phyloP scores from a whole-genome alignment of 2,329 filamentous ascomycete species.

The Fusarium praegraminearum region DNA sequence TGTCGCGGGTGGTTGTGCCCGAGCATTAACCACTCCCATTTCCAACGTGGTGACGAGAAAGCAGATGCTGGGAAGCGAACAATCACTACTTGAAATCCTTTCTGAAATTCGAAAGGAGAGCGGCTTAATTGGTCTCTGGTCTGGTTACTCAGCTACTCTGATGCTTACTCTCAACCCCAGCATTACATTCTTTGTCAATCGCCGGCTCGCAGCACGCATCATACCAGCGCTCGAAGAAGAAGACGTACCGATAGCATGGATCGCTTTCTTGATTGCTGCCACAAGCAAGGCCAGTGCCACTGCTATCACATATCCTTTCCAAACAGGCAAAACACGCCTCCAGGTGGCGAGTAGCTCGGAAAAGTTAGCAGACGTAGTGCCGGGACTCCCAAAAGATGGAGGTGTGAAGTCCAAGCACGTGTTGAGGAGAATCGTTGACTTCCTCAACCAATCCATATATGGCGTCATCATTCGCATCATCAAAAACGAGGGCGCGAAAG shows the following conservation, averaged over 20 bases:
- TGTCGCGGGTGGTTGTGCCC: slow-evolving; percentile 78
- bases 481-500: slow-evolving; percentile 72
- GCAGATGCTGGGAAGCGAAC: slow-evolving; percentile 69
- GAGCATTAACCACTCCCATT: slow-evolving; percentile 82
- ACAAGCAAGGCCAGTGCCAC: slow-evolving; percentile 83
- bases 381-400: slow-evolving; percentile 15
- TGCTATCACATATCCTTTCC: slow-evolving; percentile 85
- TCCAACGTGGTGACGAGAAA: slow-evolving; percentile 85
- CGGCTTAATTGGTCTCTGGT: slow-evolving; percentile 83
- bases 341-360: slow-evolving; percentile 66
- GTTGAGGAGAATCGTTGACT: slow-evolving; percentile 31
- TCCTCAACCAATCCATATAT: slow-evolving; percentile 67
- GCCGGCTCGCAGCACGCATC: slow-evolving; percentile 72
- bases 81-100: slow-evolving; percentile 68
- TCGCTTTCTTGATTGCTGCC: slow-evolving; percentile 70
- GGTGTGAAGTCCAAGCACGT: slow-evolving; percentile 6
- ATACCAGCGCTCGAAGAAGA: slow-evolving; percentile 62
- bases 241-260: slow-evolving; percentile 55
- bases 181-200: slow-evolving; percentile 86
- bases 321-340: slow-evolving; percentile 83
- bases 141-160: slow-evolving; percentile 84
- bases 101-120: slow-evolving; percentile 74
- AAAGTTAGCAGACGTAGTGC: slow-evolving; percentile 6
- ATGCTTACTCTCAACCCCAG: slow-evolving; percentile 87
- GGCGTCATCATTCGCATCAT: slow-evolving; percentile 69